Conservation (phyloP, 73 alveolate species). For the Paramecium octaurelia region DNA sequence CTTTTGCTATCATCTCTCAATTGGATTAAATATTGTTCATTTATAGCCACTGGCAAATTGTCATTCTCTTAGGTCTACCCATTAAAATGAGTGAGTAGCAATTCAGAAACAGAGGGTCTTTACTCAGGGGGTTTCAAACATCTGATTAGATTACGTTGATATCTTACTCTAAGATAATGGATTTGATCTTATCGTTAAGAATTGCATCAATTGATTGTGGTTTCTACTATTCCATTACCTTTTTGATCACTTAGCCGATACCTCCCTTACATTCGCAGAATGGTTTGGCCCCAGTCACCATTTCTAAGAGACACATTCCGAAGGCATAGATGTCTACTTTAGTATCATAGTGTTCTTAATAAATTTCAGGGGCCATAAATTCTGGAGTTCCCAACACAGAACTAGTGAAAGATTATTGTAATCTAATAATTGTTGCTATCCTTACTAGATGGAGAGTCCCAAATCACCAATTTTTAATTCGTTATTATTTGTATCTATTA, state of each 20-base stretch:
- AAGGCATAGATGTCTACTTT: slow-evolving; percentile 98
- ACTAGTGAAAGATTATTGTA: slow-evolving; percentile 25
- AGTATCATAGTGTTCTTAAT: slow-evolving; percentile 92
- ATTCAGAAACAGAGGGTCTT: slow-evolving; percentile 44
- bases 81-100: background rate
- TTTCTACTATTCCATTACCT: slow-evolving; percentile 66
- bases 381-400: slow-evolving; percentile 98
- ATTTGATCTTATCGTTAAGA: slow-evolving; percentile 27
- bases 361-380: slow-evolving; percentile 99
- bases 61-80: slow-evolving; percentile 10
- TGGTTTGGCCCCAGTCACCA: slow-evolving; percentile 94
- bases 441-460: slow-evolving; percentile 69
- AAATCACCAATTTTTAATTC: slow-evolving; percentile 84
- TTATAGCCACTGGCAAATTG: slow-evolving; percentile 9
- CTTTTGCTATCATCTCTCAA: slow-evolving; percentile 13
- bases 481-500: slow-evolving; percentile 78
- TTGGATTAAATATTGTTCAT: background rate
- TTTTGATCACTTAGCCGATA: slow-evolving; percentile 80
- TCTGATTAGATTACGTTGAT: background rate
- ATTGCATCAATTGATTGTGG: slow-evolving; percentile 34
- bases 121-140: slow-evolving; percentile 35
- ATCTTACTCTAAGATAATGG: slow-evolving; percentile 7
- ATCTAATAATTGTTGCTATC: background rate
- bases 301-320: slow-evolving; percentile 98
- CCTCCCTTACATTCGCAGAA: slow-evolving; percentile 92